Percentiles rank a stretch among this genome's conserved stretches.
These are phyloP conservation scores for Fusarium nematophilum DNA, from an alignment of 2,329 filamentous ascomycete species.

Conservation along the genomic window DNA sequence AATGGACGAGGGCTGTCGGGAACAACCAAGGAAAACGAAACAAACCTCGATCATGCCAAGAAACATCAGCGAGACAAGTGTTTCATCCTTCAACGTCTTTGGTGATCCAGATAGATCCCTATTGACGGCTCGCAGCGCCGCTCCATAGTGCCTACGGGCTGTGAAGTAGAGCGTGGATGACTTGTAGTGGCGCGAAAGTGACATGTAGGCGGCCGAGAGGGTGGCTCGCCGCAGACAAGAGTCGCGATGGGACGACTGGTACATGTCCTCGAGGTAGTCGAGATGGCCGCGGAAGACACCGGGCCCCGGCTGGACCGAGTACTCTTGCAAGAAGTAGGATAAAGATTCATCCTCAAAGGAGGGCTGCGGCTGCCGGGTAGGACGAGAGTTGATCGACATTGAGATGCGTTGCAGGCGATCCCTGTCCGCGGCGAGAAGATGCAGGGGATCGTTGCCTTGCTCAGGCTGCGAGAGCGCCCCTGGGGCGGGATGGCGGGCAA, in stretches of 20 bases:
- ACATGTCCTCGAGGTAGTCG: conserved; percentile 27
- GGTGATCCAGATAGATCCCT: conserved; percentile 23
- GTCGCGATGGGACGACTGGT: conserved; percentile 6
- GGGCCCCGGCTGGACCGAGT: conserved; percentile 15
- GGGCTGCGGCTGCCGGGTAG: conserved; percentile 26
- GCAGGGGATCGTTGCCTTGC: background rate
- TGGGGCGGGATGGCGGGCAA: conserved; percentile 7
- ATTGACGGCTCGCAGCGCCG: conserved; percentile 23
- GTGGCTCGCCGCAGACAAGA: conserved; percentile 29
- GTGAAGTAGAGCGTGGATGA: conserved; percentile 29
- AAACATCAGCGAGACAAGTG: conserved; percentile 26
- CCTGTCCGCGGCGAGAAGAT: background rate
- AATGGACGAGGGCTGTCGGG: conserved; percentile 5
- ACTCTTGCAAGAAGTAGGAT: conserved; percentile 24
- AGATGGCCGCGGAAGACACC: conserved; percentile 21
- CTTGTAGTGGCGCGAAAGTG: conserved; percentile 31
- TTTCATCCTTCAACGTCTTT: conserved; percentile 23
- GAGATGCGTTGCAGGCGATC: background rate
- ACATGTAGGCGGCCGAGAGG: conserved; percentile 24
- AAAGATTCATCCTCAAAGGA: conserved; percentile 32
- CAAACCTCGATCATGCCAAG: conserved; percentile 30
- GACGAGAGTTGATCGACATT: background rate
- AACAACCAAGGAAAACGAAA: background rate
- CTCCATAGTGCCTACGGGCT: conserved; percentile 23
- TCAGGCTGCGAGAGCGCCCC: background rate